Percentiles rank a stretch among this genome's conserved stretches.
These are phyloP conservation scores for Vanrija pseudolonga DNA, from an alignment of 1,284 basidiomycete species.

Conservation along the genomic window DNA sequence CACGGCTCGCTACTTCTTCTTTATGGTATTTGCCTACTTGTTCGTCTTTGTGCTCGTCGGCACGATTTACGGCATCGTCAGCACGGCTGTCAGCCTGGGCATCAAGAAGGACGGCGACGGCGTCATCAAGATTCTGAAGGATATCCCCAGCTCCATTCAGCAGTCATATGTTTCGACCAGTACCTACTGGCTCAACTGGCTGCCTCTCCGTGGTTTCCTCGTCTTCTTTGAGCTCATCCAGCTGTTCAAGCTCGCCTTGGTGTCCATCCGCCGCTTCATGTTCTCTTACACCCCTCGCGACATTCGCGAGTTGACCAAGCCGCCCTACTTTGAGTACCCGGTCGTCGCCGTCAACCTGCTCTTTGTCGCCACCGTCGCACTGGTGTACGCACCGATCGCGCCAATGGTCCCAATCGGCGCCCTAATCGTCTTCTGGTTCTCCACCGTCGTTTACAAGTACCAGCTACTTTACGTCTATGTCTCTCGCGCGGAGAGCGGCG, in stretches of 20 bases:
- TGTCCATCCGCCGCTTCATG: constrained; percentile 77
- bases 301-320: constrained; percentile 93
- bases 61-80: constrained; percentile 67
- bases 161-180: constrained; percentile 76
- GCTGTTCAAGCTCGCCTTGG: constrained; percentile 80
- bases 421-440: constrained; percentile 74
- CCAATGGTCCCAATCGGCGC: constrained; percentile 66
- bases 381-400: constrained; percentile 88
- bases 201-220: constrained; percentile 90
- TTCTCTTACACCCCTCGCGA: constrained; percentile 96
- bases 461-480: constrained; percentile 90
- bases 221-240: constrained; percentile 94
- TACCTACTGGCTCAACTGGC: constrained; percentile 82
- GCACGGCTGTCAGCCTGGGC: constrained; percentile 35
- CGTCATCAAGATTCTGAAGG: constrained; percentile 63
- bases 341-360: constrained; percentile 55
- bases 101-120: constrained; percentile 47
- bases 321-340: constrained; percentile 77
- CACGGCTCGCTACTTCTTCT: constrained; percentile 82
- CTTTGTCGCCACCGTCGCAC: constrained; percentile 79
- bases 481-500: constrained; percentile 83
- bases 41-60: constrained; percentile 88
- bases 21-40: constrained; percentile 71
- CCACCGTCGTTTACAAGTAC: constrained; percentile 65
- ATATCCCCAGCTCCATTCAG: constrained; percentile 59